phyloP scores from a whole-genome alignment of 208 protist species.

The Trypanosoma boissoni region DNA sequence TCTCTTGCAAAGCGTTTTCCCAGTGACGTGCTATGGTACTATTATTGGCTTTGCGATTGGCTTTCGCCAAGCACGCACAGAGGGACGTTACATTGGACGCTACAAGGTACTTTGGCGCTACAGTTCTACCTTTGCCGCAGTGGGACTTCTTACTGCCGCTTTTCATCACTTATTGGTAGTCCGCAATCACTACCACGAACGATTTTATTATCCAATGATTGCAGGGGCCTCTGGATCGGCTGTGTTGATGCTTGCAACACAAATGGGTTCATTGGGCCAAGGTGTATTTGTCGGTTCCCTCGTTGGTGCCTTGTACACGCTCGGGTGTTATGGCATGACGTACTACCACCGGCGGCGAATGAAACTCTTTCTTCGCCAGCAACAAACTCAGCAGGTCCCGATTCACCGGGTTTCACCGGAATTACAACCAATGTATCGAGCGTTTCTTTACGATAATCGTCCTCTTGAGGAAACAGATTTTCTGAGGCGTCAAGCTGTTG shows the following conservation, averaged over 20 bases:
- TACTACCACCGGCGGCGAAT: slow-evolving; percentile 75
- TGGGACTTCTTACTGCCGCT: slow-evolving; percentile 65
- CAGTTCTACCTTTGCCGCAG: slow-evolving; percentile 68
- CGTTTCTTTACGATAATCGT: slow-evolving; percentile 79
- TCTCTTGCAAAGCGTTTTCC: slow-evolving; percentile 74
- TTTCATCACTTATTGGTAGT: slow-evolving; percentile 81
- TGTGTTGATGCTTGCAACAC: slow-evolving; percentile 52
- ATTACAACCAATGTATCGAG: slow-evolving; percentile 81
- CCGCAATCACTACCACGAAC: slow-evolving; percentile 74
- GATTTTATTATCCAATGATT: slow-evolving; percentile 71
- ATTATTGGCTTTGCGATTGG: slow-evolving; percentile 59
- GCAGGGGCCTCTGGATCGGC: slow-evolving; percentile 44
- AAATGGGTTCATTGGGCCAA: slow-evolving; percentile 67
- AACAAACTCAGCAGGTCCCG: slow-evolving; percentile 77
- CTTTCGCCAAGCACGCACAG: slow-evolving; percentile 67
- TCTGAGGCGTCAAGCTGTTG: slow-evolving; percentile 39
- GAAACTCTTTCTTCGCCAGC: slow-evolving; percentile 62
- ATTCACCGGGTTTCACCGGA: slow-evolving; percentile 81
- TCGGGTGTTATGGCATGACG: slow-evolving; percentile 64
- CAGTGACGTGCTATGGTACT: slow-evolving; percentile 64
- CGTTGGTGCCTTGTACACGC: slow-evolving; percentile 66
- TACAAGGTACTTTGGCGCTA: slow-evolving; percentile 78
- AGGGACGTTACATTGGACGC: slow-evolving; percentile 78
- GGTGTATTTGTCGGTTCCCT: slow-evolving; percentile 71
- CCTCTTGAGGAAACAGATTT: slow-evolving; percentile 70